These are phyloP conservation scores for Linnemannia elongata DNA, from an alignment of 192 early-diverging fungal genomes.

Conservation along the genomic window DNA sequence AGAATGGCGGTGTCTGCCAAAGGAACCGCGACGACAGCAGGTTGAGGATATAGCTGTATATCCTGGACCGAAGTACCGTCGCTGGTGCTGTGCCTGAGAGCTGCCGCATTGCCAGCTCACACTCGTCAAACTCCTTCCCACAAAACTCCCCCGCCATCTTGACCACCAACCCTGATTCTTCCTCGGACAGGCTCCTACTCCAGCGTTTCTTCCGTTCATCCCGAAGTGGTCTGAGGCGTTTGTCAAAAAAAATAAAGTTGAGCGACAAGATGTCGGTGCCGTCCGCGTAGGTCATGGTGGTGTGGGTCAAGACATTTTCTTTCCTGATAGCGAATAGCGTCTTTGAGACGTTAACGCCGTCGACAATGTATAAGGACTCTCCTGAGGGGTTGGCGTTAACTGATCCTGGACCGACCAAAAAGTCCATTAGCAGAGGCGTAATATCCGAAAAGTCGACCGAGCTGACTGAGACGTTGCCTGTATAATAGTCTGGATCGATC, in stretches of 20 bases:
- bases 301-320: not conserved
- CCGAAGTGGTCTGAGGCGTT: not conserved
- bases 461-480: not conserved
- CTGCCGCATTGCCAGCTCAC: not conserved
- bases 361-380: not conserved
- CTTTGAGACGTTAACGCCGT: not conserved
- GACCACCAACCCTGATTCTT: not conserved
- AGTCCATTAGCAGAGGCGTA: not conserved
- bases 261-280: not conserved
- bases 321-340: not conserved
- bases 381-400: not conserved
- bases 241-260: constrained; percentile 11
- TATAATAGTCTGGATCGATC: not conserved
- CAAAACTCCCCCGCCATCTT: not conserved
- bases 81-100: not conserved
- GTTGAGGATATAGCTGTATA: not conserved
- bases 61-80: not conserved
- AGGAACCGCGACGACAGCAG: constrained; percentile 3
- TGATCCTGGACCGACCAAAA: not conserved
- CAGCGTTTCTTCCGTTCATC: constrained; percentile 1
- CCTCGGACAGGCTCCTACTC: not conserved
- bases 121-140: constrained; percentile 7
- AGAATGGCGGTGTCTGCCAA: not conserved
- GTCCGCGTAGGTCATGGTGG: not conserved
- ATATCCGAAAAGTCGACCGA: not conserved